These are phyloP conservation scores for Leishmania guyanensis DNA, from an alignment of 208 protist genomes.

Conservation along the genomic window DNA sequence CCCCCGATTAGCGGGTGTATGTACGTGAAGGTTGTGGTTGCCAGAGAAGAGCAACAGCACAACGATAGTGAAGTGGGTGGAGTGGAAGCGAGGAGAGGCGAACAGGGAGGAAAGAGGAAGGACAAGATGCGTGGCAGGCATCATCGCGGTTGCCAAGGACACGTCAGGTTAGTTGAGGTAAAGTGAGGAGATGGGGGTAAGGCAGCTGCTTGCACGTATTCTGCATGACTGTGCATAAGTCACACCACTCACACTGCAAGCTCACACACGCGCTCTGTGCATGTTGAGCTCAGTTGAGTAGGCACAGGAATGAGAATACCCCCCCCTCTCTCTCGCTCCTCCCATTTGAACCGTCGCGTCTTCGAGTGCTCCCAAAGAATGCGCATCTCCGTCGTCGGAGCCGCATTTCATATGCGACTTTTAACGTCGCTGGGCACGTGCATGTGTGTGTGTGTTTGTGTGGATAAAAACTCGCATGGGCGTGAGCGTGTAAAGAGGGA, in stretches of 20 bases:
- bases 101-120: not conserved
- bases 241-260: not conserved
- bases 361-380: too few relatives aligned
- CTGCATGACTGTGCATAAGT: not conserved
- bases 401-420: not conserved
- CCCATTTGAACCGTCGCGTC: not conserved
- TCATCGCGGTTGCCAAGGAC: not conserved
- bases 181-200: not conserved
- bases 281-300: slow-evolving; percentile 5
- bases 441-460: not conserved
- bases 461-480: not conserved
- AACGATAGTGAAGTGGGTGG: not conserved
- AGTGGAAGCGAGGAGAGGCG: not conserved
- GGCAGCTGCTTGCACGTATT: not conserved
- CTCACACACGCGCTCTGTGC: not conserved
- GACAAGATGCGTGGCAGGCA: not conserved
- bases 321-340: not conserved
- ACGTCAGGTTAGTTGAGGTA: not conserved
- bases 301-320: not conserved
- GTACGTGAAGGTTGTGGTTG: not conserved
- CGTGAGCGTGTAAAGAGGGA: not conserved
- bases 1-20: not conserved
- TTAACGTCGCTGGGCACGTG: not conserved
- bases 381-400: not conserved
- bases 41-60: not conserved